Conservation (phyloP, 2,329 filamentous ascomycete species). For the Diaporthe ilicicola region DNA sequence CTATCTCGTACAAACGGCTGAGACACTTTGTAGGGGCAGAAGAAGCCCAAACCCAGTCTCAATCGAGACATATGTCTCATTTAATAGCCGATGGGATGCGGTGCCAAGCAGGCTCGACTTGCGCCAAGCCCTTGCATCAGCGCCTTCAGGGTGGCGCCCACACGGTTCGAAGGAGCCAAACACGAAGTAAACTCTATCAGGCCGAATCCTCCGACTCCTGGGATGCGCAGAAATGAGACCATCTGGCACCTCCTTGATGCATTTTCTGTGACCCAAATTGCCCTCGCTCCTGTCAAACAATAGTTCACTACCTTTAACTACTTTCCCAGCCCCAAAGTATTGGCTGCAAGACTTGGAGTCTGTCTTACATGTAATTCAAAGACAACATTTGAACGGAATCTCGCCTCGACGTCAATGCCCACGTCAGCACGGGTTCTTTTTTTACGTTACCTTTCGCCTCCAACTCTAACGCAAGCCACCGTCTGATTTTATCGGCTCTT, state of each 20-base stretch:
- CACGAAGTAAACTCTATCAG: slow-evolving; percentile 14
- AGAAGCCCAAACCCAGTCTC: slow-evolving; percentile 1
- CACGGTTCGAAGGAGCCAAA: not conserved
- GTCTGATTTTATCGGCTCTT: not conserved
- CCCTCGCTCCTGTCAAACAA: not conserved
- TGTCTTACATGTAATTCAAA: slow-evolving; percentile 10
- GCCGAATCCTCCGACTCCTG: slow-evolving; percentile 2
- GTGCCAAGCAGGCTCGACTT: slow-evolving; percentile 8
- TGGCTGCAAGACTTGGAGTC: not conserved
- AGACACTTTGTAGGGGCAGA: slow-evolving; percentile 3
- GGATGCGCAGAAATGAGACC: slow-evolving; percentile 9
- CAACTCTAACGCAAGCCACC: not conserved
- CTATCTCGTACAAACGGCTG: not conserved
- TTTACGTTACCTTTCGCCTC: not conserved
- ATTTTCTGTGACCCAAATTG: not conserved
- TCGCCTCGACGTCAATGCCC: slow-evolving; percentile 1
- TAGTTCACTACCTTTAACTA: not conserved
- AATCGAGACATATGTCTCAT: slow-evolving; percentile 18
- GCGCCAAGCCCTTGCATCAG: slow-evolving; percentile 14
- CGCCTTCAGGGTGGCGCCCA: not conserved
- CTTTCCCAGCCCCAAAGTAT: not conserved
- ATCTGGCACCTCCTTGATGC: not conserved
- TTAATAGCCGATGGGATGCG: not conserved
- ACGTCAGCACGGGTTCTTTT: not conserved
- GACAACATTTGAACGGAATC: not conserved